Conservation (phyloP, 495 filamentous ascomycete species). For the Pyrenopolyporus hunteri region DNA sequence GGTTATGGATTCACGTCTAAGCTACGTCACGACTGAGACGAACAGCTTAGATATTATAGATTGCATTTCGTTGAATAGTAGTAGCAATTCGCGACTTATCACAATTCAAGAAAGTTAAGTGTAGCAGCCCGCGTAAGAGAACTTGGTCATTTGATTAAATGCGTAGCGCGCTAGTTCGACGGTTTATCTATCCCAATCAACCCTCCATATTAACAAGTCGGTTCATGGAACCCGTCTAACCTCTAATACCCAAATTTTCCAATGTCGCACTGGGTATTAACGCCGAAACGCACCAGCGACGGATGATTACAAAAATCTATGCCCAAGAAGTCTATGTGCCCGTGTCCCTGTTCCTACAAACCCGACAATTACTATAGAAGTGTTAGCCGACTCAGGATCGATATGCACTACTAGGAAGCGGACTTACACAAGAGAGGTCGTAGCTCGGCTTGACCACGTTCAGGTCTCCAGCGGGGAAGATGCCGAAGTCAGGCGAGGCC, state of each 20-base stretch:
- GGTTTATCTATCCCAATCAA: conserved; percentile 1
- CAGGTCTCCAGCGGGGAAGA: conserved; percentile 46
- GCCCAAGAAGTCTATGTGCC: conserved; percentile 10
- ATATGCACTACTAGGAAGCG: not conserved
- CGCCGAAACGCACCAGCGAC: conserved; percentile 7
- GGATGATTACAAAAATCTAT: conserved; percentile 21
- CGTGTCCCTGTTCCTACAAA: not conserved
- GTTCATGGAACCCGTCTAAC: conserved; percentile 1
- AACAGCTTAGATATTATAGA: too few species aligned
- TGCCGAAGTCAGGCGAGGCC: conserved; percentile 70
- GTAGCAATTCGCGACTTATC: too few species aligned
- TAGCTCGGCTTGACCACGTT: conserved; percentile 57
- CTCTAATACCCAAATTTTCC: conserved; percentile 14
- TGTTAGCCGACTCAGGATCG: conserved; percentile 1
- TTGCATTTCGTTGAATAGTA: too few species aligned
- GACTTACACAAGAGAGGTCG: conserved; percentile 58
- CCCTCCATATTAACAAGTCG: not conserved
- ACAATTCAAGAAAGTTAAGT: too few species aligned
- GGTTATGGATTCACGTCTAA: too few species aligned
- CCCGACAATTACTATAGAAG: conserved; percentile 1
- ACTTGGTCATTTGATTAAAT: not conserved
- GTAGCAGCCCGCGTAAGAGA: too few species aligned
- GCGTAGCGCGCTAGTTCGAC: not conserved
- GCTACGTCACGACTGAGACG: too few species aligned
- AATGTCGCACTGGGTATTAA: conserved; percentile 17